Conservation (phyloP, 305 asterid species). For the Solanum aculeatissimum region DNA sequence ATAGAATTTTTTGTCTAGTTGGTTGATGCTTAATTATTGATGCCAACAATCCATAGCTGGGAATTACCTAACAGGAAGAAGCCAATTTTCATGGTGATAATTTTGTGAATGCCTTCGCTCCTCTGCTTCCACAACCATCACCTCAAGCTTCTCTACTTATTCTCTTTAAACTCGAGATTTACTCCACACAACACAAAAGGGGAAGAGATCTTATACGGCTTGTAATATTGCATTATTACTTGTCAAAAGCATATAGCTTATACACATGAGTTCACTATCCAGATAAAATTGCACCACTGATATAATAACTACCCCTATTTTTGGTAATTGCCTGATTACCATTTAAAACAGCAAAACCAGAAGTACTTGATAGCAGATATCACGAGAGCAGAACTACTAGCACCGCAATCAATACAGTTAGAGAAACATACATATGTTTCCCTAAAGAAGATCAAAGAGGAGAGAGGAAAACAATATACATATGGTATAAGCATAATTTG, state of each 20-base stretch:
- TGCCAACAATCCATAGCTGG: background rate
- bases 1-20: background rate
- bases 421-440: background rate
- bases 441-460: background rate
- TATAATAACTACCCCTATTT: background rate
- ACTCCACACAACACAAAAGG: background rate
- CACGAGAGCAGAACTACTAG: background rate
- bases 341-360: background rate
- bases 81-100: background rate
- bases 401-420: background rate
- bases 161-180: background rate
- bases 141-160: background rate
- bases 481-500: background rate
- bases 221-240: background rate
- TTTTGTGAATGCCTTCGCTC: background rate
- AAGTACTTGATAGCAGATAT: background rate
- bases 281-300: background rate
- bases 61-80: background rate
- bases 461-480: background rate
- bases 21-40: background rate
- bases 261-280: background rate
- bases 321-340: background rate
- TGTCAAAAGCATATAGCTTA: background rate
- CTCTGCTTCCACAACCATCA: background rate
- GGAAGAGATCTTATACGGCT: background rate